Evolutionary conservation across 2,329 filamentous ascomycete species (phyloP), one percentile per base, ranked within the genome.

Genomic region (Penicillium paneum): DNA sequence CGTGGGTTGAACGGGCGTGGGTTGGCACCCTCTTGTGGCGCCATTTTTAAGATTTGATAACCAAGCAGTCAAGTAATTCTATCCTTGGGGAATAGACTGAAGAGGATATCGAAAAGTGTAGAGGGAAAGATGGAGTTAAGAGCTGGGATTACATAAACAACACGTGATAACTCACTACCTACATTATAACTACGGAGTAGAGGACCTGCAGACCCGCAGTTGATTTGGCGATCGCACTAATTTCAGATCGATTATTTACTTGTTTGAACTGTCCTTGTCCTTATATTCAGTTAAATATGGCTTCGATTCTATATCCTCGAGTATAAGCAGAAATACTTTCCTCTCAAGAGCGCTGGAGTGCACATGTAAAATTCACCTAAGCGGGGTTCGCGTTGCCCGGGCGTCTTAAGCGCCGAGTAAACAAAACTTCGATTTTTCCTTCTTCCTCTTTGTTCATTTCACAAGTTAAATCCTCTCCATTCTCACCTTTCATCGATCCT

Each of bases 331-430:
- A 15, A 10, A 15, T n/a, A 2, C 13, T 24, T 38, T 39, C 24
- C 35, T 45, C 24, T 42, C 5, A 42, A 28, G 8, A 21, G 36
- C 11, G 10, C 31, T 15, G 19, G 5, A 26, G 31, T 46, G 44
- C 5, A 10, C 3, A 19, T 15, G 44, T 48, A 19, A 19, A 19
- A 41, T 29, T 31, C 5, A 49, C 49, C 19, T 52, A 39, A 46
- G 49, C 43, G 43, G 46, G 39, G 51, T 49, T 44, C 32, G 47
- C 32, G 52, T 54, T 54, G 52, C 52, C 51, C 36, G 39, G 52
- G 52, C 40, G 52, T 31, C 50, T 45, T 45, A 51, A 43, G 24
- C 17, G 6, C 34, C 46, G 19, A 52, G 56, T 44, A 42, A 41
- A 49, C 51, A 54, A 54, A 47, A 13, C 51, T 29, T 40, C 42